Evolutionary conservation across 495 filamentous ascomycete genomes (phyloP), one percentile per base, ranked within the genome.

Genomic region (Platismatia glauca): DNA sequence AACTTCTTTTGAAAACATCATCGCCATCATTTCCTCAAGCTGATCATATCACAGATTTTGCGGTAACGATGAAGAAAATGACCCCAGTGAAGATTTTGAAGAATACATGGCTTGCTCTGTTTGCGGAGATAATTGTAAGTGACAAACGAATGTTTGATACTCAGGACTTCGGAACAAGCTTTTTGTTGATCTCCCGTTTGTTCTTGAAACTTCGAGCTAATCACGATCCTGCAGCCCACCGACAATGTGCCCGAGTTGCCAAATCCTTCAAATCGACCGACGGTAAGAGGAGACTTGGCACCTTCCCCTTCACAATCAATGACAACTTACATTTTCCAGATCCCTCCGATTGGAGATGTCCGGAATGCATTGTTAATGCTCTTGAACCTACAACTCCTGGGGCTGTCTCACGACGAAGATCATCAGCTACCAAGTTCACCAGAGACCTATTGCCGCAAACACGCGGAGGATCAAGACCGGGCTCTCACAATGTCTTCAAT

Each of bases 61-160:
- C 72, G 82, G 80, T 44, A 79, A 89, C 66, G 87, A 91, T 68
- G 91, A 95, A 74, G 89, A 93, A 58, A 76, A 94, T 65, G 91
- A 96, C 65, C 89, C 91, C 9, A 85, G 82, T 65, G 87, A 89
- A 62, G 92, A 96, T 63, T 97, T 88, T 72, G 94, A 97, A 74
- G 80, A 88, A 62, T 91, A 87, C 71, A 77, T 97, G 48, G 77
- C 87, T 59, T 97, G 93, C 72, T 76, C 74, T 62, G 82, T 86
- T 63, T 97, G 94, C 74, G 88, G 85, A 59, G 89, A 96, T 73
- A 90, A 95, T 77, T 88, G 93, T 97, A 76, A 73, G 90, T 86
- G 9, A 34, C 57, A 66, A 65, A 66, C n/a, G 59, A 61, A 61
- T 61, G 62, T 71, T 61, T 33, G 27, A 53, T 53, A 53, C 66